A percentile compares a stretch with the other conserved stretches of the same genome.
Evolutionary conservation across 768 basidiomycete genomes (phyloP).

Genomic region (Neoboletus magnificus): DNA sequence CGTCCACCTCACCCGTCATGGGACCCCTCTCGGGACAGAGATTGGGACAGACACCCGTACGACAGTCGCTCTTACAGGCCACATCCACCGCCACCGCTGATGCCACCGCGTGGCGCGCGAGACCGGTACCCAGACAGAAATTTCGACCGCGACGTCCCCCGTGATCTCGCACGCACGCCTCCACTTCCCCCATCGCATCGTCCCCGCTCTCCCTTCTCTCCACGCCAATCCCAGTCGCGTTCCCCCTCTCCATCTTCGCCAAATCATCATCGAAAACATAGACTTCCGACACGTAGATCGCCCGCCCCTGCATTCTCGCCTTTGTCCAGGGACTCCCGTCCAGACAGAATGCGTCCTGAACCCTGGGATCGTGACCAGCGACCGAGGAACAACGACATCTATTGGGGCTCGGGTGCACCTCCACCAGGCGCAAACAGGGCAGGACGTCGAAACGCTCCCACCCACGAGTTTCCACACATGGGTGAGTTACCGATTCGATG

Average conservation of each 20-base stretch:
- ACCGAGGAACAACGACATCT: conserved; percentile 28
- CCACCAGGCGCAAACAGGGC: conserved; percentile 6
- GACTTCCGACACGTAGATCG: conserved; percentile 38
- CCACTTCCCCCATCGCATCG: conserved; percentile 20
- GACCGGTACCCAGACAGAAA: conserved; percentile 27
- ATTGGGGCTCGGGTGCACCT: conserved; percentile 12
- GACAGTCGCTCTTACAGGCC: conserved; percentile 21
- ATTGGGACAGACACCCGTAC: conserved; percentile 22
- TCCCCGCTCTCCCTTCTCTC: conserved; percentile 23
- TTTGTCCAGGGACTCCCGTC: conserved; percentile 32
- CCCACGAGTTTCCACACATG: conserved; percentile 4
- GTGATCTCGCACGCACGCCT: conserved; percentile 21
- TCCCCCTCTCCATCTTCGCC: conserved; percentile 38
- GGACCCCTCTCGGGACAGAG: conserved; percentile 24
- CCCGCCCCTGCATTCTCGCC: conserved; percentile 39
- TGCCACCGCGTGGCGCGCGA: conserved; percentile 13
- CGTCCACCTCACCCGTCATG: conserved; percentile 15
- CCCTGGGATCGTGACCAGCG: conserved; percentile 35
- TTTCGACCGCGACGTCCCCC: conserved; percentile 22
- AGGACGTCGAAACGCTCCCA: conserved; percentile 2
- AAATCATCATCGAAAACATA: conserved; percentile 31
- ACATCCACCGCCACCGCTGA: conserved; percentile 1
- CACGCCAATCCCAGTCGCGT: conserved; percentile 33
- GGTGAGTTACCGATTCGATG: conserved; percentile 6
- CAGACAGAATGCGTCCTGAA: conserved; percentile 36